Base-by-base conservation (phyloP, 805 yeast species). In the Cyberlindnera misumaiensis region DNA sequence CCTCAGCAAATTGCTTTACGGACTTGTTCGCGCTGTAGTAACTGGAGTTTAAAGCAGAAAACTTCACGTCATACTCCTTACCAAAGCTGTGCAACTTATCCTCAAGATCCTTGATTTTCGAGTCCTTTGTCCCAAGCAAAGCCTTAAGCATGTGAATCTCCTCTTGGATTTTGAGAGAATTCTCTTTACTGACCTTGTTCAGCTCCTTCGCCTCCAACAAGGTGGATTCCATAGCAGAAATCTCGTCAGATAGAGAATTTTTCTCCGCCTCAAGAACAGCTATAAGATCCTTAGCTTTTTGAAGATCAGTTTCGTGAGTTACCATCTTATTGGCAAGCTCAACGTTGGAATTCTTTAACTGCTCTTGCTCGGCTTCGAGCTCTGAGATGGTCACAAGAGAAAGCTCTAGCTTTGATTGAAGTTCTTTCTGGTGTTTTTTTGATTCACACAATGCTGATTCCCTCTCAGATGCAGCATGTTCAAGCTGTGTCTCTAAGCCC, bases 361-460 rank as follows among this genome's bases (percentile, higher is more conserved):
- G 44, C 18, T 58, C 58, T 32, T 58, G 50, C 43, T 59, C 51
- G 16, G 39, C 35, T 9, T 52, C 46, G 10, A 55, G 42, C 14
- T 46, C 45, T 25, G 42, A 49, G 38, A 61, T 47, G 11, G 51
- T 51, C 28, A 44, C 49, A 14, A 50, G 27, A 4, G 57, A 50
- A 15, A 51, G 47, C 7, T 45, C 41, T 26, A 58, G 43, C 36
- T 58, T 51, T 15, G 43, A 34, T 32, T 55, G 47, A 11, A 64
- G 42, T 16, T 55, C 57, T 4, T 50, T 51, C 43, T 72, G 77
- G 11, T 67, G 67, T 5, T 45, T 47, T 41, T 68, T 68, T 8
- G 75, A 58, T 10, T 62, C 55, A 4, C 63, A 61, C 11, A 84
- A 51, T n/a, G 64, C 55, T 3, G 53, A 51, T 34, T 75, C 76